These are phyloP conservation scores for Boletus subcaerulescens DNA, from an alignment of 768 basidiomycete genomes.

Conservation along the genomic window DNA sequence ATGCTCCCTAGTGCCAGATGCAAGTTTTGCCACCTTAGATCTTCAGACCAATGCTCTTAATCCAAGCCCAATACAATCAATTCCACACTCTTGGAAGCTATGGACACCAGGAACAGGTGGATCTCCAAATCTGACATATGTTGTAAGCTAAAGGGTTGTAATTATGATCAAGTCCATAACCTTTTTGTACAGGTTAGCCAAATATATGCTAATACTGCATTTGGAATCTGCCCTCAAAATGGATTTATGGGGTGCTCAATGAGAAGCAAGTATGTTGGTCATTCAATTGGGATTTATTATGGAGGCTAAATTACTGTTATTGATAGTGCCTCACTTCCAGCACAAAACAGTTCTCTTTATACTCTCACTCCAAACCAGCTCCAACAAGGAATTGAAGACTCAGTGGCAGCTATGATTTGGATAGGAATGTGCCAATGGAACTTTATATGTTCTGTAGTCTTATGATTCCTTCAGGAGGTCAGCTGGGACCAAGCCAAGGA, in stretches of 20 bases:
- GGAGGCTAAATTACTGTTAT: background rate
- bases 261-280: background rate
- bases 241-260: background rate
- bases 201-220: background rate
- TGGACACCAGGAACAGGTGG: background rate
- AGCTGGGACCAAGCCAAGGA: constrained; percentile 1
- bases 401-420: constrained; percentile 9
- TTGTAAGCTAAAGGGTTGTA: background rate
- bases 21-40: background rate
- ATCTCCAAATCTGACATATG: background rate
- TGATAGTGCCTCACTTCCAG: background rate
- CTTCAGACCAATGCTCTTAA: background rate
- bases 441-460: background rate
- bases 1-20: constrained; percentile 2
- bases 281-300: background rate
- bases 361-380: background rate
- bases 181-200: background rate
- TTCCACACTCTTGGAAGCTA: constrained; percentile 2
- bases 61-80: background rate
- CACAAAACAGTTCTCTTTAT: background rate
- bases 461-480: constrained; percentile 5
- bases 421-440: background rate
- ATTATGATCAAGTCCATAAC: background rate
- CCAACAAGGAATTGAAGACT: background rate
- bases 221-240: constrained; percentile 2